Conservation (phyloP, 2,329 filamentous ascomycete species). For the Penicillium sp. region DNA sequence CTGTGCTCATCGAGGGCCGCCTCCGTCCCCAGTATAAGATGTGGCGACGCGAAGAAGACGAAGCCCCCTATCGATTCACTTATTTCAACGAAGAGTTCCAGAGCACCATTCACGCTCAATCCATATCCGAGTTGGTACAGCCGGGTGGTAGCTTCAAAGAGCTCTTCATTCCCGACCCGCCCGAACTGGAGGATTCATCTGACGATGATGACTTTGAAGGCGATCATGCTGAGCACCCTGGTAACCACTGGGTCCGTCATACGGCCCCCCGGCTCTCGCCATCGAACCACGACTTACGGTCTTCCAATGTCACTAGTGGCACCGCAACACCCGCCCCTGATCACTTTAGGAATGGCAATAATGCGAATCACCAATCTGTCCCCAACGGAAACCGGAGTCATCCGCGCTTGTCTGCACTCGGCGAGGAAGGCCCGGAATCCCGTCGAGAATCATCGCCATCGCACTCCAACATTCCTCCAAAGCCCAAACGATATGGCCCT, state of each 20-base stretch:
- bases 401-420: conserved; percentile 34
- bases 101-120: conserved; percentile 93
- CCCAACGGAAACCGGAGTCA: conserved; percentile 19
- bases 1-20: conserved; percentile 83
- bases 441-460: conserved; percentile 24
- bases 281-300: conserved; percentile 9
- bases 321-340: not conserved
- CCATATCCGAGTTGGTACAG: conserved; percentile 86
- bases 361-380: not conserved
- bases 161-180: conserved; percentile 84
- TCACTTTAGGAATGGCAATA: conserved; percentile 12
- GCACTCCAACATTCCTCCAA: conserved; percentile 19
- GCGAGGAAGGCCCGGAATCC: conserved; percentile 33
- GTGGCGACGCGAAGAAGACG: conserved; percentile 86
- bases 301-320: not conserved
- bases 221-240: conserved; percentile 25
- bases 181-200: conserved; percentile 66
- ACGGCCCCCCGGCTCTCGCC: conserved; percentile 6
- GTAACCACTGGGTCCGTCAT: conserved; percentile 3
- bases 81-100: conserved; percentile 98
- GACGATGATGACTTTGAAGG: conserved; percentile 56
- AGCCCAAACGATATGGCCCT: conserved; percentile 61
- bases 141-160: conserved; percentile 78
- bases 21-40: conserved; percentile 71
- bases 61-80: conserved; percentile 89